Evolutionary conservation across 2,329 filamentous ascomycete species (phyloP), one percentile per base, ranked within the genome.

Genomic region (Nigrospora sphaerica): DNA sequence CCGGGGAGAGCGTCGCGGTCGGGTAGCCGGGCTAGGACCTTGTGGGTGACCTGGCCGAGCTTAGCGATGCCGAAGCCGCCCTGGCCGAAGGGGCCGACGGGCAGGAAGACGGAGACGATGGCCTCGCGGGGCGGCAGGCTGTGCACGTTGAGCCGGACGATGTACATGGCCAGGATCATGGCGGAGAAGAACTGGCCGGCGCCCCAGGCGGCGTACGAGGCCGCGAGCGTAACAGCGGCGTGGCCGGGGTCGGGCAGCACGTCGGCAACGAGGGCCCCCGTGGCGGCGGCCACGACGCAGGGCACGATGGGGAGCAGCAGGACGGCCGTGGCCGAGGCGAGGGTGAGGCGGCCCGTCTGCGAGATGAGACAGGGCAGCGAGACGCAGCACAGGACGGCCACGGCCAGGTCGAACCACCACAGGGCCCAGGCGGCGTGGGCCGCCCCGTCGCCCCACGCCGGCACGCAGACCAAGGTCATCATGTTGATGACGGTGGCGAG

Each of bases 131-230:
- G 76, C 0, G 83, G 83, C 13, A 87, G 70, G 35, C 81, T 80
- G 62, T 87, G 77, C 3, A 87, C 61, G 4, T 78, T 80, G 11
- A 88, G 69, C 12, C 84, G 80, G 49, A 84, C 79, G 57, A 85
- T 86, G 62, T 88, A 88, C 34, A 88, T 74, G 12, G 78, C 79
- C 23, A 87, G 66, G 17, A 86, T 74, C 31, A 42, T 9, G 28
- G 33, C 31, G 11, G 39, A 42, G 37, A 75, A 70, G 32, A 62
- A 62, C 54, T 67, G 72, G 5, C 81, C 80, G 47, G 80, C 78
- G 0, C 83, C 83, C 81, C 81, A 87, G 52, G 88, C 75, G 14
- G 86, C 67, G 57, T 87, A 88, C 3, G 74, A 81, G 14, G 70
- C 70, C n/a, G 86, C 65, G 18, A 88, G 56, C 0, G 84, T 88